These are phyloP conservation scores for Baorangia bicolor DNA, from an alignment of 768 basidiomycete genomes.

Conservation along the genomic window DNA sequence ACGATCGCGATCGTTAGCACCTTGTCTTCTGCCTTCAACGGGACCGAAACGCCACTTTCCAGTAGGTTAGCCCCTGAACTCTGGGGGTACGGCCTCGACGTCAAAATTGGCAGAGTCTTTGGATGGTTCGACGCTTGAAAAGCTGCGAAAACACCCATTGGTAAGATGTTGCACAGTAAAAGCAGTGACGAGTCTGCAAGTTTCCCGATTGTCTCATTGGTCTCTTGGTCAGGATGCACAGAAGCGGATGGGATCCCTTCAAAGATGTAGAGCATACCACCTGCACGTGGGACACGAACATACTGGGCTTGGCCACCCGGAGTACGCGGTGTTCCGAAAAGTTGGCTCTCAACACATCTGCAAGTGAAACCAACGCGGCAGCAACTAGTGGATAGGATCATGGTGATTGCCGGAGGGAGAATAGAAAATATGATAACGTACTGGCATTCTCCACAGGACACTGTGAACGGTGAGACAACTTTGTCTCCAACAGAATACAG, in stretches of 20 bases:
- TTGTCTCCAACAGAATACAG: conserved; percentile 73
- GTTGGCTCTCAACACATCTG: conserved; percentile 56
- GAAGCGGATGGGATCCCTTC: conserved; percentile 38
- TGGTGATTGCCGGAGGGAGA: background rate
- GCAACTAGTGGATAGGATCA: conserved; percentile 40
- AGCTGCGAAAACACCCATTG: conserved; percentile 77
- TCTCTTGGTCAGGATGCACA: conserved; percentile 22
- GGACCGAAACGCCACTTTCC: conserved; percentile 11
- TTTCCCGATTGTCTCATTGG: conserved; percentile 37
- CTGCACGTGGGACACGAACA: conserved; percentile 74
- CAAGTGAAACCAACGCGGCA: conserved; percentile 74
- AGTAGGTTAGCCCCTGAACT: conserved; percentile 12
- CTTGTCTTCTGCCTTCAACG: conserved; percentile 46
- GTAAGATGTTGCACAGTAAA: conserved; percentile 74
- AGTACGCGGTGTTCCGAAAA: conserved; percentile 68
- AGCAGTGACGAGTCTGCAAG: conserved; percentile 67
- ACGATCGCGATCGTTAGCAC: conserved; percentile 62
- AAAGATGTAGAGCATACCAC: conserved; percentile 72
- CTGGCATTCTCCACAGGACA: conserved; percentile 85
- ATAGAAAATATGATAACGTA: conserved; percentile 35
- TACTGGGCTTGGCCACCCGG: conserved; percentile 81
- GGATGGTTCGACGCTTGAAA: conserved; percentile 71
- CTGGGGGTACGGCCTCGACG: conserved; percentile 57
- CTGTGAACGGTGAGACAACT: conserved; percentile 78
- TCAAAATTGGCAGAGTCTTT: conserved; percentile 61